A percentile compares a stretch with the other conserved stretches of the same genome.
These are phyloP conservation scores for Aspergillus uvarum DNA, from an alignment of 2,329 filamentous ascomycete genomes.

Conservation along the genomic window DNA sequence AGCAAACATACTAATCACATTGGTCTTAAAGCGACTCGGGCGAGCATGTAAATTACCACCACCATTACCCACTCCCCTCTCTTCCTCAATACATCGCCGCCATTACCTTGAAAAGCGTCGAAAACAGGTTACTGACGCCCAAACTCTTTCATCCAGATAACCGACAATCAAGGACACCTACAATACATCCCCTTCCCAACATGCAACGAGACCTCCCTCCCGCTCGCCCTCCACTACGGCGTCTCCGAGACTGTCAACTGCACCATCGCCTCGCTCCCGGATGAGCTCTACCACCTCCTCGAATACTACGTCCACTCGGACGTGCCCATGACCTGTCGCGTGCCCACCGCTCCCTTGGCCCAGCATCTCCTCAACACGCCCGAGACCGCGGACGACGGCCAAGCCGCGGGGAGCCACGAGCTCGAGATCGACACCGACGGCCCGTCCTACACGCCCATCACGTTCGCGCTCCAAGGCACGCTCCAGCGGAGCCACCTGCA, in stretches of 20 bases:
- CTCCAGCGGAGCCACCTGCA: conserved; percentile 88
- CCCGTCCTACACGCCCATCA: conserved; percentile 65
- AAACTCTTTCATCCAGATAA: conserved; percentile 52
- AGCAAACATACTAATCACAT: not conserved
- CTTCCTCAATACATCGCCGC: not conserved
- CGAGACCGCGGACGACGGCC: conserved; percentile 48
- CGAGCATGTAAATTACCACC: conserved; percentile 28
- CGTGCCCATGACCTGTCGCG: conserved; percentile 85
- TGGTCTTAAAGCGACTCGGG: conserved; percentile 27
- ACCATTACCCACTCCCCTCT: not conserved
- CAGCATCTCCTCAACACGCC: conserved; percentile 19
- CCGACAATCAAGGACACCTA: conserved; percentile 75
- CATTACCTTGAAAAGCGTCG: not conserved
- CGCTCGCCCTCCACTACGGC: conserved; percentile 85
- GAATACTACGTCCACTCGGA: conserved; percentile 98
- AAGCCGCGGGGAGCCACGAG: conserved; percentile 5
- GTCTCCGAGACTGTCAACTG: conserved; percentile 61
- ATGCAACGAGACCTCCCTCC: conserved; percentile 82
- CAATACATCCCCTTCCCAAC: conserved; percentile 88
- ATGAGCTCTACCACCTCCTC: conserved; percentile 55
- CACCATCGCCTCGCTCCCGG: conserved; percentile 53
- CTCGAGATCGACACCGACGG: conserved; percentile 27
- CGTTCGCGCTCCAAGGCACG: conserved; percentile 85
- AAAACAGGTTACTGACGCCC: not conserved
- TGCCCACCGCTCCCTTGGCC: conserved; percentile 71